Conservation (phyloP, 2,329 filamentous ascomycete species). For the Trichoderma polysporum region DNA sequence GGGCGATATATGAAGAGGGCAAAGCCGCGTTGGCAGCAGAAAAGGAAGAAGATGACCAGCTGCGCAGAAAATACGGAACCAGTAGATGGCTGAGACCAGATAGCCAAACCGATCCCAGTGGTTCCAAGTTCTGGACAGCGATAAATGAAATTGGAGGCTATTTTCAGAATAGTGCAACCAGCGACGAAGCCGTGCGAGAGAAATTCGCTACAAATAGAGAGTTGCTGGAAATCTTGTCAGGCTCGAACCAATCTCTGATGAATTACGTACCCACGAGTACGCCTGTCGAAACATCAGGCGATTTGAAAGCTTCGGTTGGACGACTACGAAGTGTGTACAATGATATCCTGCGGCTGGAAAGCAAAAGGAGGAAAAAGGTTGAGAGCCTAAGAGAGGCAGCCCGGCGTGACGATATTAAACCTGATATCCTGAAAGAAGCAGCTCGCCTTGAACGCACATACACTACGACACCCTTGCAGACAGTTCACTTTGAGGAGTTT, state of each 20-base stretch:
- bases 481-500: constrained; percentile 87
- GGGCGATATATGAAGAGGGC: constrained; percentile 78
- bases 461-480: constrained; percentile 78
- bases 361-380: constrained; percentile 73
- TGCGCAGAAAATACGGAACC: constrained; percentile 78
- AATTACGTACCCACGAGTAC: constrained; percentile 87
- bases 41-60: constrained; percentile 75
- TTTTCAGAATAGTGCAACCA: constrained; percentile 63
- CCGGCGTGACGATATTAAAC: constrained; percentile 83
- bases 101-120: constrained; percentile 66
- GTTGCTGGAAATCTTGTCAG: constrained; percentile 72
- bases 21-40: constrained; percentile 75
- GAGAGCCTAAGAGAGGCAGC: constrained; percentile 77
- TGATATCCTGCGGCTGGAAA: constrained; percentile 81
- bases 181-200: constrained; percentile 63
- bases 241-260: constrained; percentile 77
- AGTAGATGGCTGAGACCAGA: constrained; percentile 76
- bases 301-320: constrained; percentile 75
- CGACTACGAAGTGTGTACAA: constrained; percentile 78
- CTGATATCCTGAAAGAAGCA: constrained; percentile 78
- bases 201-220: constrained; percentile 77
- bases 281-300: constrained; percentile 73
- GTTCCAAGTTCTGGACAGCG: constrained; percentile 69
- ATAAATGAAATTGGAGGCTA: constrained; percentile 82
- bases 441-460: constrained; percentile 82